Evolutionary conservation across 1,284 basidiomycete species (phyloP).

Genomic region (Ganoderma leucocontextum): DNA sequence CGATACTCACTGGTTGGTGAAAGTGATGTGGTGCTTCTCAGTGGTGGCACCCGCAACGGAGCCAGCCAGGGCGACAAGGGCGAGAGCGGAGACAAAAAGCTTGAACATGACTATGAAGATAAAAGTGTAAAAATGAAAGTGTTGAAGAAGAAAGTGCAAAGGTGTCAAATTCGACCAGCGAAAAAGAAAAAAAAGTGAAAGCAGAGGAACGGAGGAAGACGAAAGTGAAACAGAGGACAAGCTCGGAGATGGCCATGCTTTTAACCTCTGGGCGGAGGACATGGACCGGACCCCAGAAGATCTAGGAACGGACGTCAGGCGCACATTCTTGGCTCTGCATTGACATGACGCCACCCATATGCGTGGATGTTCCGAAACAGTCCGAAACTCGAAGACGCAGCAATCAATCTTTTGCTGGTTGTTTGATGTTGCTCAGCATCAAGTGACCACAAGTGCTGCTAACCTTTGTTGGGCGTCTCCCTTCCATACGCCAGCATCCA

Average conservation of each 20-base stretch:
- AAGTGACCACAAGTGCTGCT: conserved; percentile 5
- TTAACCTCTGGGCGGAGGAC: background rate
- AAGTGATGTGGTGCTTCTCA: conserved; percentile 48
- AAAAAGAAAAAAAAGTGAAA: conserved; percentile 11
- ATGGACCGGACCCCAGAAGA: background rate
- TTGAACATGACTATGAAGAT: conserved; percentile 41
- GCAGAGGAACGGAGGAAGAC: background rate
- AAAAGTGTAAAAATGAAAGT: background rate
- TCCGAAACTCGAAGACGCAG: background rate
- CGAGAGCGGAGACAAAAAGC: conserved; percentile 40
- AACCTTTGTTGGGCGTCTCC: background rate
- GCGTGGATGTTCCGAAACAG: background rate
- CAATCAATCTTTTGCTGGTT: conserved; percentile 9
- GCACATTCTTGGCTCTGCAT: background rate
- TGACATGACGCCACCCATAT: background rate
- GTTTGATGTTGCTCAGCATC: conserved; percentile 12
- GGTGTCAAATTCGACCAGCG: conserved; percentile 27
- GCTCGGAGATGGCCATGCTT: background rate
- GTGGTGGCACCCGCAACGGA: conserved; percentile 35
- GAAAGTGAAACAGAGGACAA: background rate
- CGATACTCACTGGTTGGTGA: conserved; percentile 46
- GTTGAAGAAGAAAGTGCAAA: background rate
- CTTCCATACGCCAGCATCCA: background rate
- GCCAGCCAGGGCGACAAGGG: conserved; percentile 36
- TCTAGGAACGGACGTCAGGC: background rate